phyloP scores from a whole-genome alignment of 1,139 yeast genomes.

The Kluyveromyces sp. region DNA sequence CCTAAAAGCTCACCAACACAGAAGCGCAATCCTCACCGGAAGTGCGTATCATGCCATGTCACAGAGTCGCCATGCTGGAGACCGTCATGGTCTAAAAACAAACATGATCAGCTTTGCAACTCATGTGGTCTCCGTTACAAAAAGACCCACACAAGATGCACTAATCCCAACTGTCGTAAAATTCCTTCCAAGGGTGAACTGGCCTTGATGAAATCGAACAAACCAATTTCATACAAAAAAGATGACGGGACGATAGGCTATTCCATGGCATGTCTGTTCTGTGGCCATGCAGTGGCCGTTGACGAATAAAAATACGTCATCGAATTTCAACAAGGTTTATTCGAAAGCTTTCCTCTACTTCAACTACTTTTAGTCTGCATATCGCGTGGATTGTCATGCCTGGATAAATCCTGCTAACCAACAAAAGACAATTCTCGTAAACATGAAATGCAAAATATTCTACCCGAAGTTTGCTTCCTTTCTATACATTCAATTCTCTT shows the following conservation, averaged over 20 bases:
- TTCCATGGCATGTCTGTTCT: slow-evolving; percentile 29
- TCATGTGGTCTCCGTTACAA: slow-evolving; percentile 93
- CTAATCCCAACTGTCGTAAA: slow-evolving; percentile 65
- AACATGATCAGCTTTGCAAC: slow-evolving; percentile 90
- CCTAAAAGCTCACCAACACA: slow-evolving; percentile 4
- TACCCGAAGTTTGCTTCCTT: background rate
- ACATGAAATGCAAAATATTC: background rate
- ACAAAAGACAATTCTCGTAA: too few relatives aligned
- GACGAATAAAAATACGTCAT: too few relatives aligned
- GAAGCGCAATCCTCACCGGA: slow-evolving; percentile 33
- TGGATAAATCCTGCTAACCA: too few relatives aligned
- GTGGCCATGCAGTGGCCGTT: slow-evolving; percentile 20
- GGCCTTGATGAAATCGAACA: slow-evolving; percentile 62
- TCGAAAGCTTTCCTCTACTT: too few relatives aligned
- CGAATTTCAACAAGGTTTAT: too few relatives aligned
- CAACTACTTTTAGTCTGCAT: too few relatives aligned
- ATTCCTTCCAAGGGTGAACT: slow-evolving; percentile 97
- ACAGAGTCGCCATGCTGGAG: slow-evolving; percentile 98
- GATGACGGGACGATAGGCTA: slow-evolving; percentile 14
- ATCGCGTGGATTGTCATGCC: too few relatives aligned
- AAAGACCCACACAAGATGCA: slow-evolving; percentile 87
- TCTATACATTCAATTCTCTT: background rate
- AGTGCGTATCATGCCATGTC: slow-evolving; percentile 86
- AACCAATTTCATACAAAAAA: slow-evolving; percentile 11
- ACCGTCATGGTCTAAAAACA: slow-evolving; percentile 81